phyloP scores from a whole-genome alignment of 2,329 filamentous ascomycete species.

The Dendrostoma leiphaemia region DNA sequence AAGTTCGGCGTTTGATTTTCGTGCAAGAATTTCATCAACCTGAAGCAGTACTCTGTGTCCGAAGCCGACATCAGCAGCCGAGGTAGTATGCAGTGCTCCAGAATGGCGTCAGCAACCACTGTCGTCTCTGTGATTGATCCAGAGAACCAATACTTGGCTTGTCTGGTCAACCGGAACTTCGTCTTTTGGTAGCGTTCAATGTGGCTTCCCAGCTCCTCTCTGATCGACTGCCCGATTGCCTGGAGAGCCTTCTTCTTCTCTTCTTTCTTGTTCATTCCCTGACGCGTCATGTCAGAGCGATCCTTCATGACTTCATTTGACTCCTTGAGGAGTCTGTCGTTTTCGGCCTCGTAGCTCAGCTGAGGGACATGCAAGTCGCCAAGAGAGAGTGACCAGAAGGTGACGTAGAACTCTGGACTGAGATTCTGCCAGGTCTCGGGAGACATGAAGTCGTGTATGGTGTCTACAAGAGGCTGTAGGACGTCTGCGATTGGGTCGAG shows the following conservation, averaged over 20 bases:
- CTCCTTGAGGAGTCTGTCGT: conserved; percentile 65
- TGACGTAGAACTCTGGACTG: conserved; percentile 78
- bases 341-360: conserved; percentile 75
- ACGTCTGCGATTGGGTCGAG: conserved; percentile 62
- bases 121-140: conserved; percentile 62
- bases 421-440: conserved; percentile 66
- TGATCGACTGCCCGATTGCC: conserved; percentile 66
- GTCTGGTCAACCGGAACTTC: conserved; percentile 67
- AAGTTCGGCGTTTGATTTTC: conserved; percentile 82
- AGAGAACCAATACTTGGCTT: conserved; percentile 77
- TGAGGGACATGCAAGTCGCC: conserved; percentile 77
- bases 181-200: conserved; percentile 66
- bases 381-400: conserved; percentile 88
- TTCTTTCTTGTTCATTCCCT: conserved; percentile 65
- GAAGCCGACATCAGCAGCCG: conserved; percentile 78
- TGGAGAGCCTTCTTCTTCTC: conserved; percentile 67
- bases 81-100: conserved; percentile 92
- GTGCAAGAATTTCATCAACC: conserved; percentile 84
- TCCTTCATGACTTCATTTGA: conserved; percentile 67
- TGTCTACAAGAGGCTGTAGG: conserved; percentile 70
- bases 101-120: conserved; percentile 68
- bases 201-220: conserved; percentile 71
- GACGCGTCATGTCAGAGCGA: conserved; percentile 68
- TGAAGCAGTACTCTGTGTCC: conserved; percentile 86
- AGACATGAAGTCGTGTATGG: conserved; percentile 61